These are phyloP conservation scores for Chamaecyparis obtusa DNA, from an alignment of 75 land plant species.

Conservation along the genomic window DNA sequence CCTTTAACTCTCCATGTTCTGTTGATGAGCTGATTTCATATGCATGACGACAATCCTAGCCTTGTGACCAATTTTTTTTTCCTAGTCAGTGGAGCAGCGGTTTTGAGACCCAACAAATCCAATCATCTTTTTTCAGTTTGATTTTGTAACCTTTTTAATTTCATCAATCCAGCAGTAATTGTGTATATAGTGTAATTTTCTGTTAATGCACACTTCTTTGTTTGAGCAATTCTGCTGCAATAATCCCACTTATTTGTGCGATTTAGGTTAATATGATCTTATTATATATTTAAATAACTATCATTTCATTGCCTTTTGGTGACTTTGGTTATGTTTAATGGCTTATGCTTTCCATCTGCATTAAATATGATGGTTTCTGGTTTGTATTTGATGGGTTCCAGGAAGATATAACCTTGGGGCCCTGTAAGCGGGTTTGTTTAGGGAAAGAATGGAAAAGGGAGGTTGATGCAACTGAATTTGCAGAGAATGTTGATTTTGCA, in stretches of 20 bases:
- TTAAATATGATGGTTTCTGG: background rate
- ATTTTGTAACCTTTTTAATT: background rate
- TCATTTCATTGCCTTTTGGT: background rate
- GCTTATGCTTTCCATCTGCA: background rate
- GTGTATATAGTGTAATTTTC: background rate
- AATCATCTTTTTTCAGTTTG: background rate
- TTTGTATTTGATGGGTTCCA: constrained; percentile 2
- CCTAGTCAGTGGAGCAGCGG: too few relatives aligned
- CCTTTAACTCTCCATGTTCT: too few relatives aligned
- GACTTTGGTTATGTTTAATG: background rate
- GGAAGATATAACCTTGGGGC: background rate
- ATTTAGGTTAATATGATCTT: background rate
- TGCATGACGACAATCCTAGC: too few relatives aligned
- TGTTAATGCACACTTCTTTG: background rate
- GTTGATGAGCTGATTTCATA: too few relatives aligned
- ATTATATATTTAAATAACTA: background rate
- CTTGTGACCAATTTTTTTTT: too few relatives aligned
- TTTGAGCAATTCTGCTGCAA: background rate
- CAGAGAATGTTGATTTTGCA: constrained; percentile 13
- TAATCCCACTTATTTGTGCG: background rate
- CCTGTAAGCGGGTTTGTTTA: background rate
- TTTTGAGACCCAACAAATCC: too few relatives aligned
- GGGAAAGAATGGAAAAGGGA: background rate
- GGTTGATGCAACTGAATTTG: background rate
- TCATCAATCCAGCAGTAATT: background rate